Conservation (phyloP, 108 stramenopile genomes). For the Cyclotella baltica region DNA sequence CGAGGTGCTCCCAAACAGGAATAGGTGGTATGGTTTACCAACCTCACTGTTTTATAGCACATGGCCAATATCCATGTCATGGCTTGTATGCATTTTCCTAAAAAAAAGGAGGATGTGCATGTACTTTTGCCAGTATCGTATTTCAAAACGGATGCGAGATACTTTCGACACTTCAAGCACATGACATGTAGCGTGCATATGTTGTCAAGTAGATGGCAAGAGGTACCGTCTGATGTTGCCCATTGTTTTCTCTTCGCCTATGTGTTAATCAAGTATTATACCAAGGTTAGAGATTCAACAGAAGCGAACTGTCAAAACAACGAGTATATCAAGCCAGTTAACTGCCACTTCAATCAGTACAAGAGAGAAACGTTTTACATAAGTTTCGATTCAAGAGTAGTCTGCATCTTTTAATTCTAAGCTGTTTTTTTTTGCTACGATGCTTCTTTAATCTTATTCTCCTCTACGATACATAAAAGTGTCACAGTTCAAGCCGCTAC, state of each 20-base stretch:
- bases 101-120: neutral
- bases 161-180: conserved; percentile 39
- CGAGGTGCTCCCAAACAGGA: conserved; percentile 16
- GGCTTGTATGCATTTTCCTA: neutral
- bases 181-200: conserved; percentile 17
- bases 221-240: neutral
- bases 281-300: neutral
- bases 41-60: conserved; percentile 33
- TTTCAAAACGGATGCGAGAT: conserved; percentile 15
- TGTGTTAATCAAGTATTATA: neutral
- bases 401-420: neutral
- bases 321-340: neutral
- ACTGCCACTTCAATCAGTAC: neutral
- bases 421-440: too few relatives aligned
- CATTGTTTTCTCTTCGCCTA: neutral
- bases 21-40: conserved; percentile 24
- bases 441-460: too few relatives aligned
- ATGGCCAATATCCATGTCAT: conserved; percentile 32
- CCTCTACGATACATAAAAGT: too few relatives aligned
- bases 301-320: neutral
- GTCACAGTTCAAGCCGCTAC: too few relatives aligned
- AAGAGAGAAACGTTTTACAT: neutral
- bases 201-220: conserved; percentile 13
- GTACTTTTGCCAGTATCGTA: conserved; percentile 21
- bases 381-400: too few relatives aligned